Evolutionary conservation across 306 rosid genomes (phyloP).

Genomic region (Fagus crenata): DNA sequence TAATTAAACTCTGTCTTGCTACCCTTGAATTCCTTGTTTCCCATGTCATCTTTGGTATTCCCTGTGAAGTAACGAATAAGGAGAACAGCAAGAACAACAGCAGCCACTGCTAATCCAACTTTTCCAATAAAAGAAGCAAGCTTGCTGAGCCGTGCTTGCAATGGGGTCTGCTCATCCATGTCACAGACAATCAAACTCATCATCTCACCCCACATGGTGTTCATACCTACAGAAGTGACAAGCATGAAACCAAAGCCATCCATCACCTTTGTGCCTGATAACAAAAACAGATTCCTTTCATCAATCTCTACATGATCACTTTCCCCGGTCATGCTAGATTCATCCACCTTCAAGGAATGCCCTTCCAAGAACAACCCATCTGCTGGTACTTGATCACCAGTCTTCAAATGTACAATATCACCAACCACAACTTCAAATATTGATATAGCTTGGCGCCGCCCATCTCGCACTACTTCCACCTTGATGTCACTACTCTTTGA

Average conservation of each 20-base stretch:
- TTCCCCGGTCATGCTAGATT: constrained; percentile 35
- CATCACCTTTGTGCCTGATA: constrained; percentile 22
- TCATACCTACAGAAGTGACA: no score
- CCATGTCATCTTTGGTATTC: constrained; percentile 10
- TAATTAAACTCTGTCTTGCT: constrained; percentile 17
- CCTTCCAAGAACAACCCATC: constrained; percentile 31
- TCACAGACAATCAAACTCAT: no score
- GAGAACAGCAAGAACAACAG: constrained; percentile 21
- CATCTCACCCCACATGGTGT: no score
- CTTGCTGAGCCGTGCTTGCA: constrained; percentile 28
- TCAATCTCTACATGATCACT: constrained; percentile 17
- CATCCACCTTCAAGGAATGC: constrained; percentile 25
- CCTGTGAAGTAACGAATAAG: constrained; percentile 29
- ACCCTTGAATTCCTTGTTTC: constrained; percentile 20
- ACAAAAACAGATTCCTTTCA: constrained; percentile 18
- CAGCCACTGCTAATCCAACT: constrained; percentile 22
- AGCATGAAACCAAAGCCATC: no score
- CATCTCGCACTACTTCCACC: constrained; percentile 24
- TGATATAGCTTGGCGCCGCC: constrained; percentile 8
- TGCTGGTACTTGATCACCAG: constrained; percentile 28
- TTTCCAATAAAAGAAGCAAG: constrained; percentile 18
- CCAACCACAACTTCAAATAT: constrained; percentile 26
- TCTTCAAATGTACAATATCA: constrained; percentile 24
- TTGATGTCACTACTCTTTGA: constrained; percentile 13
- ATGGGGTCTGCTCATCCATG: constrained; percentile 1